Base-by-base conservation (phyloP, 73 alveolate genomes). In the Breviolum minutum region DNA sequence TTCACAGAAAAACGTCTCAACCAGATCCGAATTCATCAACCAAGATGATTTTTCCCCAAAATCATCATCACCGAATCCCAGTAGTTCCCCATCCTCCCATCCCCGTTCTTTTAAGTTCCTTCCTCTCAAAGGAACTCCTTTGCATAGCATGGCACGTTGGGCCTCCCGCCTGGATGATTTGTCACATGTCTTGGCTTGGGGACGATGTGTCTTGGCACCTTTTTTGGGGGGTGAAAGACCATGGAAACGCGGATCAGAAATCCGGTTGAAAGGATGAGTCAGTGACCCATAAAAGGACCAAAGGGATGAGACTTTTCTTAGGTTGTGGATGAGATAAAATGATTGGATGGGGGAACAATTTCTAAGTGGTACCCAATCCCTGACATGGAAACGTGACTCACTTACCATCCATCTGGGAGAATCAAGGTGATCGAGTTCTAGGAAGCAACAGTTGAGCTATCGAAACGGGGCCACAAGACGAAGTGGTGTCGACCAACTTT, bases 111-210 rank as follows among this genome's bases (percentile, higher is more conserved):
- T 40, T 40, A 17, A 66, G 74, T 17, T 11, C 24, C 74, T 22
- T 14, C 77, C 20, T 54, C n/a, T 24, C 54, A 16, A 76, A 91
- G 97, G 97, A 17, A 91, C 89, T 22, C 97, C 97, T 22, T 63
- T 91, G 73, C 97, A 91, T 32, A 68, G 87, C 63, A 61, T 73
- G 64, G 97, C 97, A 8, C 76, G 73, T 17, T 91, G 97, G 97
- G 97, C 97, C 26, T 40, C 97, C 66, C 87, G 97, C 24, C 48
- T 91, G 89, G 97, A 91, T 24, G 97, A 91, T 29, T n/a, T 91
- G 80, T 63, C 89, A 48, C 97, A 91, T 61, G 96, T 89, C 70
- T 54, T 89, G 86, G 96, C 96, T 2, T 89, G 96, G 96, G 96
- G 96, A n/a, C 14, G 91, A 79, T 79, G 87, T 64, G 6, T 64